Base-by-base conservation (phyloP, 2,329 filamentous ascomycete genomes). In the Emydomyces testavorans region DNA sequence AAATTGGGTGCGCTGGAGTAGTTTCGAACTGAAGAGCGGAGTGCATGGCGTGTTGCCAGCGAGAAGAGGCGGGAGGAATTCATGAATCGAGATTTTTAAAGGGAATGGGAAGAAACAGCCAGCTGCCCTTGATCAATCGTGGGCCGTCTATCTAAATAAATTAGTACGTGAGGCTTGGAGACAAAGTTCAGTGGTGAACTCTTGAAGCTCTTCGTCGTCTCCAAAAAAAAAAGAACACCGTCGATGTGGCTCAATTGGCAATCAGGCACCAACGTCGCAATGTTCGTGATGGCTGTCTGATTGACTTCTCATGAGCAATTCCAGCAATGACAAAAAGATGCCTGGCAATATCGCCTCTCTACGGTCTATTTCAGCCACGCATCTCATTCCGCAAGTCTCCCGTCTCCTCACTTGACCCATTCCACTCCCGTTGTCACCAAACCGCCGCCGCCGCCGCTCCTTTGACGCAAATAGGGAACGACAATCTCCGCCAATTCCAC, bases 31-130 rank as follows among this genome's bases (percentile, higher is more conserved):
- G 52, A 34, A 13, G 47, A 28, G 34, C 50, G 26, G 38, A 48
- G 28, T 11, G 40, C 20, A 24, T 31, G 50, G 26, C 50, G 46
- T 6, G 49, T 34, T 11, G 49, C 47, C 29, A 41, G 45, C 31
- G 44, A 51, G 29, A 54, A 46, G 24, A 51, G 29, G 21, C 53
- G 44, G 16, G 48, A 44, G 26, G 51, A 53, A 32, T 52, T 54
- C 53, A 54, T 54, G 46, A 21, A 31, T 43, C 16, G 15, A 11
- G n/a, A n/a, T n/a, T n/a, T n/a, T n/a, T n/a, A n/a, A n/a, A n/a
- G n/a, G n/a, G n/a, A n/a, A n/a, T n/a, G n/a, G n/a, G n/a, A n/a
- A n/a, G n/a, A n/a, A n/a, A n/a, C n/a, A n/a, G n/a, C n/a, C n/a
- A n/a, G n/a, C n/a, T n/a, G n/a, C n/a, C n/a, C n/a, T n/a, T n/a